Base-by-base conservation (phyloP, 768 basidiomycete species). In the Chlorophyllum brunneum region DNA sequence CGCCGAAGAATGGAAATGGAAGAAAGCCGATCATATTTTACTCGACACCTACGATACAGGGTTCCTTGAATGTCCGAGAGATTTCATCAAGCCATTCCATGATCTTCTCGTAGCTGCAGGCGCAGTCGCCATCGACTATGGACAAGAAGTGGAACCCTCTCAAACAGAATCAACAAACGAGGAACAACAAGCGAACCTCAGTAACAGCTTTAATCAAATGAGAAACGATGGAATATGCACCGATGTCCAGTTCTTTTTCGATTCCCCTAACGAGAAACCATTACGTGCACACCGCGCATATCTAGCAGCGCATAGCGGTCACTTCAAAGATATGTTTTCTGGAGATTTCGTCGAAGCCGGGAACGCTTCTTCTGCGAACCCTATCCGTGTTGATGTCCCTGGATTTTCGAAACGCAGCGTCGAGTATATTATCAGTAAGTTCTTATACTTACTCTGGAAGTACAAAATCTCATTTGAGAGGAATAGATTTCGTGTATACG, bases 1-100 rank as follows among this genome's bases (percentile, higher is more conserved):
- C 4, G 38, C 16, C 0, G 71, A 69, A 16, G 48, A 49, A 0
- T 77, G 76, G 76, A 50, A 48, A 15, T 80, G 75, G 73, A 64
- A 67, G 27, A 59, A 61, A 5, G 73, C 72, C 1, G 55, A 64
- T 18, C 60, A 72, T 26, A 64, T 81, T 33, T 66, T 74, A 18
- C 69, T 79, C 51, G 68, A 67, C 36, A 61, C 63, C 13, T 60
- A 63, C 15, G 70, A 70, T 40, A 59, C 62, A 7, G 59, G 54
- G 20, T 63, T 57, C 22, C 62, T 64, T 23, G 61, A 58, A 26
- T 63, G 64, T 33, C 70, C 74, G 24, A 64, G 66, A 13, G 20
- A 54, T 1, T 76, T 73, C 59, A 59, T 78, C 26, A 44, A 54
- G 29, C 61, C 62, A 1, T 77, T 66, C 49, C 54, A 63, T 29